Conservation (phyloP, 163 green algal species). For the Chlamydomonas reinhardtii region DNA sequence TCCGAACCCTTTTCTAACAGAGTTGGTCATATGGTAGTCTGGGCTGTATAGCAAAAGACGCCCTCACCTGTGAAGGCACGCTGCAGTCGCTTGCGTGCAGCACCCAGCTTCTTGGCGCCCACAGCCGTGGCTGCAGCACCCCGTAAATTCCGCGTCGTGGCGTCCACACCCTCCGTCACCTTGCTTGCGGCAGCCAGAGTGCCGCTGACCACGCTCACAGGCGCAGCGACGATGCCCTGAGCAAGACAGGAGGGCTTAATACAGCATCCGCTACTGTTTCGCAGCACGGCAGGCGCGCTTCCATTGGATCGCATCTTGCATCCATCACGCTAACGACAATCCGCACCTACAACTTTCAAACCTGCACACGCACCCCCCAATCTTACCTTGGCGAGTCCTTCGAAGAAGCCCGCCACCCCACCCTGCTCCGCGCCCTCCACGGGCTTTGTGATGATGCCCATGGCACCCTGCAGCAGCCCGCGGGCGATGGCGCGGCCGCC, state of each 20-base stretch:
- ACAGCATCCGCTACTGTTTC: too few relatives aligned
- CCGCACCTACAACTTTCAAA: too few relatives aligned
- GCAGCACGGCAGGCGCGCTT: too few relatives aligned
- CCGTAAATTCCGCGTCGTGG: slow-evolving; percentile 59
- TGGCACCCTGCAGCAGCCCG: slow-evolving; percentile 80
- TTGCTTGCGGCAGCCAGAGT: slow-evolving; percentile 73
- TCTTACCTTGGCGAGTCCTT: slow-evolving; percentile 76
- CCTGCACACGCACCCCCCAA: too few relatives aligned
- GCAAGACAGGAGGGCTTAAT: too few relatives aligned
- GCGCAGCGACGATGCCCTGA: slow-evolving; percentile 85
- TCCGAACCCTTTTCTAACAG: too few relatives aligned
- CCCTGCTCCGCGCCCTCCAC: slow-evolving; percentile 80
- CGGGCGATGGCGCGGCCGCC: slow-evolving; percentile 81
- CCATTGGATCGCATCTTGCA: too few relatives aligned
- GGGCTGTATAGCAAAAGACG: too few relatives aligned
- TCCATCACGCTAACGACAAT: too few relatives aligned
- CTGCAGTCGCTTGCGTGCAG: slow-evolving; percentile 60
- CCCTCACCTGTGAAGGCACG: slow-evolving; percentile 52
- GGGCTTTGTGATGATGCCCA: slow-evolving; percentile 89
- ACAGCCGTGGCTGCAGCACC: slow-evolving; percentile 7
- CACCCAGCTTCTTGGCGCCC: slow-evolving; percentile 12
- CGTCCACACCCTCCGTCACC: slow-evolving; percentile 82
- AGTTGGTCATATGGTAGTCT: too few relatives aligned
- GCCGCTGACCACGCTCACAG: slow-evolving; percentile 83
- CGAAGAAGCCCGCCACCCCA: slow-evolving; percentile 87